Evolutionary conservation across 495 filamentous ascomycete species (phyloP), one percentile per base, ranked within the genome.

Genomic region (Neurospora pannonica): DNA sequence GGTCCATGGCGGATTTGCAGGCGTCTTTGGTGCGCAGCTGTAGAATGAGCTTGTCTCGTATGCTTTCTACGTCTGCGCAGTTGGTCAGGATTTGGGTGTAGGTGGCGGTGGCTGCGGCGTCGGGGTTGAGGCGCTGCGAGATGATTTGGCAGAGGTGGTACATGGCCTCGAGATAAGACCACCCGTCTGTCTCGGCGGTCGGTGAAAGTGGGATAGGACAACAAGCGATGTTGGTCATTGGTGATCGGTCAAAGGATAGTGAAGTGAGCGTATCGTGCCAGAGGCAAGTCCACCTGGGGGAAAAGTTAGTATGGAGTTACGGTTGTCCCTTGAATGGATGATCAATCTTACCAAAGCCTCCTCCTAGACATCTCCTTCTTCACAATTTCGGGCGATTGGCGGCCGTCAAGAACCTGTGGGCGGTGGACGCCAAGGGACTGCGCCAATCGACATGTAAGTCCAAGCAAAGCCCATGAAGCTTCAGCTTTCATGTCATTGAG

Each of bases 401-500:
- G 81, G 39, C 76, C 74, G 42, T 83, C 84, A 21, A 84, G 79
- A 31, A 76, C 70, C 38, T 83, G 81, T n/a, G 83, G 76, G 11
- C 85, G 79, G 67, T 88, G 86, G 34, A 89, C 76, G 7, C 87
- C 87, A 17, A 89, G 83, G 0, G 86, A 87, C 76, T 89, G 87
- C 11, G 87, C 87, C 24, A 89, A 80, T 39, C 87, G 83, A 73
- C 86, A 88, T 0, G 87, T 88, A 48, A 89, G 82, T 11, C 86
- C 87, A 10, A 88, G 82, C 54, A 89, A 76, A 0, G 87, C 87
- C 87, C 87, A 89, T 2, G 87, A 88, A 17, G 86, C 87, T 73
- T 89, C 87, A 17, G 87, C 87, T 74, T 88, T 88, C 87, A 89
- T 89, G 73, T 89, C 87, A 73, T 89, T 89, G 38, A 87, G 79